A percentile compares a stretch with the other conserved stretches of the same genome.
Evolutionary conservation across 2,329 filamentous ascomycete genomes (phyloP).

Genomic region (Blumeriella jaapii): DNA sequence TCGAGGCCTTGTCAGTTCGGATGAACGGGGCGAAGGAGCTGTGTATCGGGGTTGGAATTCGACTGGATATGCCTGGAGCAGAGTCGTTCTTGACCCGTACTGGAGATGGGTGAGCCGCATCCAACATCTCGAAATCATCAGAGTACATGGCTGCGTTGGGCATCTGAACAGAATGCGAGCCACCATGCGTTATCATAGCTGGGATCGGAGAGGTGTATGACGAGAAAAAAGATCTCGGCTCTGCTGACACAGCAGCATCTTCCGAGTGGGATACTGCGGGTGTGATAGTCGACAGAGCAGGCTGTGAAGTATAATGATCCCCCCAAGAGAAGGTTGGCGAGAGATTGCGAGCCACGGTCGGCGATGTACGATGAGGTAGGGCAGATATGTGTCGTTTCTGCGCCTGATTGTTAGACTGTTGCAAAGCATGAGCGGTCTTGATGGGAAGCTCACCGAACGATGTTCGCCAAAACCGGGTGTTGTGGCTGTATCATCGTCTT

Average conservation of each 20-base stretch:
- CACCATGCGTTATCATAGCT: slow-evolving; percentile 8
- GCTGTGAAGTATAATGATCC: slow-evolving; percentile 16
- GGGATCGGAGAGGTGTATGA: slow-evolving; percentile 17
- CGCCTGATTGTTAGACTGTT: slow-evolving; percentile 5
- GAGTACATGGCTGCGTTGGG: slow-evolving; percentile 19
- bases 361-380: slow-evolving; percentile 21
- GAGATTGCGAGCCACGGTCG: slow-evolving; percentile 14
- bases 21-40: slow-evolving; percentile 24
- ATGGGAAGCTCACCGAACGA: slow-evolving; percentile 20
- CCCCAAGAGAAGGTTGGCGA: slow-evolving; percentile 14
- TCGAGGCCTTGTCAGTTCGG: slow-evolving; percentile 16
- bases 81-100: slow-evolving; percentile 22
- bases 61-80: slow-evolving; percentile 19
- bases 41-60: slow-evolving; percentile 28
- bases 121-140: slow-evolving; percentile 27
- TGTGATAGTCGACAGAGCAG: slow-evolving; percentile 24
- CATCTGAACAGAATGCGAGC: slow-evolving; percentile 19
- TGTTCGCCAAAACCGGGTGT: slow-evolving; percentile 25
- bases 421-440: neutral
- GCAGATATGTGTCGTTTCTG: slow-evolving; percentile 26
- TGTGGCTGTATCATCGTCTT: slow-evolving; percentile 22
- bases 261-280: slow-evolving; percentile 25
- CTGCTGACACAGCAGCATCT: slow-evolving; percentile 16
- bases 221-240: slow-evolving; percentile 21
- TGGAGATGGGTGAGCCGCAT: slow-evolving; percentile 23